These are phyloP conservation scores for Erodium moschatum DNA, from an alignment of 441 rosid species.

Conservation along the genomic window DNA sequence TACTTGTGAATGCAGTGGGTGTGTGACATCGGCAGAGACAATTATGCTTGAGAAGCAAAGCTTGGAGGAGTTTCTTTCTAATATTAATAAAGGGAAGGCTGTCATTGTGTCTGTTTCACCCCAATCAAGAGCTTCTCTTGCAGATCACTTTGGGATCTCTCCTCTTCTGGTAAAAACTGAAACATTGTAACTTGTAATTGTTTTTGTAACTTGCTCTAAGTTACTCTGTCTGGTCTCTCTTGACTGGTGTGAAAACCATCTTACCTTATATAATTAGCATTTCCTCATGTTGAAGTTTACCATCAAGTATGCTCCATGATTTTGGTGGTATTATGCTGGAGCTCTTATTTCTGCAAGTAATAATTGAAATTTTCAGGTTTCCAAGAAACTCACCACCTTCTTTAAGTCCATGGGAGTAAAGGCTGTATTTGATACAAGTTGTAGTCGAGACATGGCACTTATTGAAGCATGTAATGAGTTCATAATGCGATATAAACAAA, in stretches of 20 bases:
- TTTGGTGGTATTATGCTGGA: neutral
- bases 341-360: slow-evolving; percentile 9
- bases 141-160: slow-evolving; percentile 58
- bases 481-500: slow-evolving; percentile 49
- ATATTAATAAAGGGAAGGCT: slow-evolving; percentile 47
- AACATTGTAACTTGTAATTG: neutral
- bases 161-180: slow-evolving; percentile 44
- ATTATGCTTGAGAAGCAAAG: slow-evolving; percentile 98
- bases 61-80: slow-evolving; percentile 71
- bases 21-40: slow-evolving; percentile 94
- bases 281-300: slow-evolving; percentile 1
- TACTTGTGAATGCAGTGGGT: slow-evolving; percentile 49
- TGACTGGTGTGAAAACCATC: neutral
- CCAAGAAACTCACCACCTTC: slow-evolving; percentile 69
- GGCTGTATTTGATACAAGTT: slow-evolving; percentile 77
- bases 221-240: neutral
- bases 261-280: slow-evolving; percentile 9
- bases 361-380: slow-evolving; percentile 37
- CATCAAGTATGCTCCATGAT: neutral
- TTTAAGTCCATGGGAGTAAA: slow-evolving; percentile 79
- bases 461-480: slow-evolving; percentile 84
- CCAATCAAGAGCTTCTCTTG: slow-evolving; percentile 90
- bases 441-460: slow-evolving; percentile 68
- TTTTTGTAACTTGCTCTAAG: neutral
- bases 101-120: slow-evolving; percentile 69